Evolutionary conservation across 176 grass and related monocot species (phyloP), one percentile per base, ranked within the genome.

Genomic region (Guadua angustifolia): DNA sequence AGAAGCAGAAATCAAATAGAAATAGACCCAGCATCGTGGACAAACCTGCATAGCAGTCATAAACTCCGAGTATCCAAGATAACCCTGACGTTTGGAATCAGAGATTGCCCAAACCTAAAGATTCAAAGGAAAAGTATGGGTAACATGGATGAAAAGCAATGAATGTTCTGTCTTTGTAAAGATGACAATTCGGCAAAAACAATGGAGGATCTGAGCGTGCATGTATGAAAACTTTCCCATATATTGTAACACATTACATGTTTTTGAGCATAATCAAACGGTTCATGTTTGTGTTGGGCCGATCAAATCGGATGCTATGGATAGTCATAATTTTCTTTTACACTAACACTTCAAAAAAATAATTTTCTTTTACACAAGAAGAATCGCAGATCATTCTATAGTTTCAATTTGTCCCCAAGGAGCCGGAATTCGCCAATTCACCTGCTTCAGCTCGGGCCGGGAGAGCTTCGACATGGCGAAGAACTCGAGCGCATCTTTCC

Each of bases 401-500:
- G 22, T n/a, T 12, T 47, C 0, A 3, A 36, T 17, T 13, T 46
- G 21, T 7, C 4, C 2, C 21, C 6, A 22, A 40, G 24, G n/a
- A 25, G 12, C 47, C 15, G 18, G 25, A 1, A 40, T 9, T 13
- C 24, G 0, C 5, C 5, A 19, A 47, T 17, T 56, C 53, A 90
- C 95, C 89, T 95, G 91, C 86, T 98, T 94, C 53, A 98, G 91
- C 6, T 98, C 93, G 9, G 86, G 56, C 38, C 88, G 84, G 49
- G 93, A 95, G 81, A 98, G 91, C 33, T 90, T 94, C 45, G 93
- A 98, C 93, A 92, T 95, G 25, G 90, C 87, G 83, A 98, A 95
- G 87, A 92, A 95, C 85, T 90, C 93, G 87, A 98, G 86, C 29
- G 95, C 93, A 45, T 98, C 93, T 7, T 71, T 89, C 79, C 95